Conservation (phyloP, 2,329 filamentous ascomycete species). For the Sarocladiaceae sp. region DNA sequence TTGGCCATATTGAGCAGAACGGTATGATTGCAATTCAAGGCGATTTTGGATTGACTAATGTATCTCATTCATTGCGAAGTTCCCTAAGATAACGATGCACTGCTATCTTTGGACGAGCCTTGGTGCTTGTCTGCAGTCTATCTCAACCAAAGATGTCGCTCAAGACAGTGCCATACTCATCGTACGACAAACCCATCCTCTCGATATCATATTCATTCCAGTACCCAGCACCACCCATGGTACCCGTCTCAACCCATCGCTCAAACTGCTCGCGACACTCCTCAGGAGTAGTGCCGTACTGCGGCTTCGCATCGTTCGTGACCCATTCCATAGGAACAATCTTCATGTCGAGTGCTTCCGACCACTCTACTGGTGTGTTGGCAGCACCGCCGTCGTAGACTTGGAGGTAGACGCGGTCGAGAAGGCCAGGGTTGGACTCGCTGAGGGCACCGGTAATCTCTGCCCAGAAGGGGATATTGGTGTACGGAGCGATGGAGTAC, state of each 20-base stretch:
- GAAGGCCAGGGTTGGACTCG: background rate
- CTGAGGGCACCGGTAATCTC: background rate
- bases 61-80: no score
- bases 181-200: background rate
- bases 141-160: background rate
- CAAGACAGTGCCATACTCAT: background rate
- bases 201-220: constrained; percentile 2
- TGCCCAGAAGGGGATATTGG: background rate
- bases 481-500: background rate
- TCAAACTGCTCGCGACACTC: background rate
- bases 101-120: no score
- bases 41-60: no score
- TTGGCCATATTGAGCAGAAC: no score
- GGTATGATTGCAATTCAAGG: no score
- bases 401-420: background rate
- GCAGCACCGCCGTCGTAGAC: background rate
- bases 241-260: background rate
- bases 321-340: background rate
- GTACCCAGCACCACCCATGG: background rate
- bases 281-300: background rate
- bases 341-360: background rate
- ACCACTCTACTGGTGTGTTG: background rate
- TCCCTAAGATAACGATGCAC: no score
- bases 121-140: no score
- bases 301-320: background rate